Percentiles rank a stretch among this genome's conserved stretches.
These are phyloP conservation scores for Brasenia schreberi DNA, from an alignment of 164 flowering plant genomes.

Conservation along the genomic window DNA sequence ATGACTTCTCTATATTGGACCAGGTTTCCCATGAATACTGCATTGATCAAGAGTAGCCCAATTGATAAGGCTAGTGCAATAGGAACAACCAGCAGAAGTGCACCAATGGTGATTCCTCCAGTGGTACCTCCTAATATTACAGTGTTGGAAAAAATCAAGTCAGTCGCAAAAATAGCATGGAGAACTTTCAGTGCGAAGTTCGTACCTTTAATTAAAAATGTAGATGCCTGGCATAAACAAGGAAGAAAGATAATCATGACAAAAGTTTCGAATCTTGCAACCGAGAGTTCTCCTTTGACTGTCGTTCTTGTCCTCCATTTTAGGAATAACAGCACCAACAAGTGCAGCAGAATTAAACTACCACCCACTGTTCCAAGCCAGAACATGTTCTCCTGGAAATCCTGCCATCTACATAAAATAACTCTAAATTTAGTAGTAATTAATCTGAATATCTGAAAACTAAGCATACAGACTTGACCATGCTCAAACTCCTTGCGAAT, in stretches of 20 bases:
- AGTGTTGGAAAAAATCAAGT: background rate
- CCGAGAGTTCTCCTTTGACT: constrained; percentile 29
- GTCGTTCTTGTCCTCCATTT: constrained; percentile 37
- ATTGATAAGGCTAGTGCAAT: constrained; percentile 36
- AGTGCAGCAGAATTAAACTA: constrained; percentile 22
- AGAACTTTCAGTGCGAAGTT: background rate
- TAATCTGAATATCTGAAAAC: too few species aligned
- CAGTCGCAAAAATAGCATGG: background rate
- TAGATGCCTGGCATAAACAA: constrained; percentile 43
- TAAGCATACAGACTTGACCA: too few species aligned
- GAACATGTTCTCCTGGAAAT: constrained; percentile 48
- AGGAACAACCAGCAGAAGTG: constrained; percentile 37
- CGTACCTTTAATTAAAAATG: constrained; percentile 47
- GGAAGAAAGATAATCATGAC: constrained; percentile 43
- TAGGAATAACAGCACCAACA: constrained; percentile 21
- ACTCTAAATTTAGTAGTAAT: background rate
- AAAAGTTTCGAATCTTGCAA: constrained; percentile 44
- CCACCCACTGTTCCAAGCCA: constrained; percentile 45
- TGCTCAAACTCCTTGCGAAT: too few species aligned
- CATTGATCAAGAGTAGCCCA: constrained; percentile 25
- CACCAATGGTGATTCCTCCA: constrained; percentile 34
- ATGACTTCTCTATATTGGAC: constrained; percentile 37
- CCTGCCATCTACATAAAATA: constrained; percentile 32
- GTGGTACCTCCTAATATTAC: constrained; percentile 30
- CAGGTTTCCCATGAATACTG: constrained; percentile 25